Base-by-base conservation (phyloP, 345 rosid genomes). In the Camelina neglecta region DNA sequence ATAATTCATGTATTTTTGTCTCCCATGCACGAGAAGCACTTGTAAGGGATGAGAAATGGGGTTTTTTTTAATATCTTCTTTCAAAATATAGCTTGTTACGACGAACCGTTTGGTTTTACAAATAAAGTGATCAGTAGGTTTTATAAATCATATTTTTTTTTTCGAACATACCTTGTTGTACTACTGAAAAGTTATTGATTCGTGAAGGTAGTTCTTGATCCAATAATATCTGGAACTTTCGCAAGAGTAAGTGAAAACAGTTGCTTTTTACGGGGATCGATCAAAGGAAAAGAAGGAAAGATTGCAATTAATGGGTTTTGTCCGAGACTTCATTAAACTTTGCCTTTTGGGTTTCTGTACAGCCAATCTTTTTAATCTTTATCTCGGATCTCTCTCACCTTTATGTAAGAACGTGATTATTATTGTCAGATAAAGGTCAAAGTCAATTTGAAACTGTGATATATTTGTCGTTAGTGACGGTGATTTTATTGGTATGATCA, bases 291-390 rank as follows among this genome's bases (percentile, higher is more conserved):
- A 63, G 33, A 16, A 12, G 31, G 31, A 29, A 26, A 60, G 65
- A 44, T 3, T 36, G 71, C 54, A 77, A 18, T 71, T 11, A 71
- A 77, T 64, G 55, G 67, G 60, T 18, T 57, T 56, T 71, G 76
- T 77, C 62, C 62, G 67, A 77, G 57, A 58, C 53, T 59, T 66
- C 69, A 48, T 72, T 11, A 35, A 65, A 53, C 15, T 23, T 67
- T 60, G 81, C 78, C 77, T 78, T 78, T 72, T 78, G 60, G 69
- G 74, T 78, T 60, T 67, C 74, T 67, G 77, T 72, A 60, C 69
- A 72, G 81, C 54, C 77, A 78, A 59, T 60, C 65, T 66, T 11
- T n/a, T 4, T 29, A 29, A 47, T 47, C 50, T 48, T 41, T 77
- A 57, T 71, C 18, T 71, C 56, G 38, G 38, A 35, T 35, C 38